Evolutionary conservation across 164 flowering plant genomes (phyloP), one percentile per base, ranked within the genome.

Genomic region (Akebia trifoliata): DNA sequence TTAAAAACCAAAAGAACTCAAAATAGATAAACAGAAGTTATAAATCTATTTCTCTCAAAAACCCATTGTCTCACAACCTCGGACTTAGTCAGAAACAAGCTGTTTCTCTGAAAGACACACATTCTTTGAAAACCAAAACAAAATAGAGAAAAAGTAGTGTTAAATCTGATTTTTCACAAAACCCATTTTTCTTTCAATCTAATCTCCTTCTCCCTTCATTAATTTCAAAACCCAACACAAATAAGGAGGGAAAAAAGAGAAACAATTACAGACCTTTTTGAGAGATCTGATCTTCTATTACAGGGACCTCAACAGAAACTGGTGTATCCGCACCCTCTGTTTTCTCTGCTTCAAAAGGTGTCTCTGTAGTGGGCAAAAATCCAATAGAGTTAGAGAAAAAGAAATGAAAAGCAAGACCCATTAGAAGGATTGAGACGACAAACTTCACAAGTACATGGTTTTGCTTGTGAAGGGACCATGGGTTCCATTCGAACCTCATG

Each of bases 321-420:
- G 63, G 56, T 39, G 29, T 8, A 20, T 54, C 43, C 11, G 59
- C 40, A 37, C 58, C 52, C 30, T 44, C 66, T 42, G 67, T 1
- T n/a, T 30, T 55, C 36, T 63, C 69, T 26, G 49, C n/a, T n/a
- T n/a, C 40, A n/a, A 39, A 49, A 40, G 65, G 30, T 11, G 36
- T 7, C 22, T 50, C 66, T 2, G 70, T 44, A 51, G 48, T 63
- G 1, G 77, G 60, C 0, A 59, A 56, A 61, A 69, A 21, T 9
- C 57, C 50, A 60, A 67, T 8, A 11, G 82, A 71, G 61, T 60
- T 63, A 31, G 87, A 82, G 61, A 72, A 56, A 30, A 79, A 61
- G 56, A 87, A 72, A 24, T 83, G 81, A 65, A 83, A 79, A 28
- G 83, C 75, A 32, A 90, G 72, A 57, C 85, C 90, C 44, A 81